Evolutionary conservation across 2,329 filamentous ascomycete species (phyloP).

Genomic region (Diaporthe sp.): DNA sequence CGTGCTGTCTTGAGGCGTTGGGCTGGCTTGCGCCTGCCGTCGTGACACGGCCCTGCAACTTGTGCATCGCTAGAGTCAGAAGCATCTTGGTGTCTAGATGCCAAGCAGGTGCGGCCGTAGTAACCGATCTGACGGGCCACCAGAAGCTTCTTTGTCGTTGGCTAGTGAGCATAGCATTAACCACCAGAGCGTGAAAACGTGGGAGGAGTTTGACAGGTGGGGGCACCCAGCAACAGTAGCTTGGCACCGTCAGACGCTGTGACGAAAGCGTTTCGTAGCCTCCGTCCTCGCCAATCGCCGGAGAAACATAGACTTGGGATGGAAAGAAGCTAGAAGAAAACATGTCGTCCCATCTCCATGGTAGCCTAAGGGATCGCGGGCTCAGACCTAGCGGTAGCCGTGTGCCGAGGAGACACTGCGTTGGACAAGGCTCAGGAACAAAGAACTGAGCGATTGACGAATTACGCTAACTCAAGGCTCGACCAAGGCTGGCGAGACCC

Average conservation of each 20-base stretch:
- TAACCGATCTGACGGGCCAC: constrained; percentile 5
- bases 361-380: background rate
- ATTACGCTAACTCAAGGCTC: background rate
- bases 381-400: background rate
- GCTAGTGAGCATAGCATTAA: constrained; percentile 5
- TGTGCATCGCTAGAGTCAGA: background rate
- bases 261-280: constrained; percentile 22
- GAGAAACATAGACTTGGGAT: constrained; percentile 18
- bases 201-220: constrained; percentile 27
- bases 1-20: background rate
- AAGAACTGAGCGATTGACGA: constrained; percentile 16
- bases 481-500: constrained; percentile 5
- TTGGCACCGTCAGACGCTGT: constrained; percentile 32
- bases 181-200: constrained; percentile 2
- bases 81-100: constrained; percentile 2
- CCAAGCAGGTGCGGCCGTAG: background rate
- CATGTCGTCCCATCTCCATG: constrained; percentile 18
- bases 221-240: background rate
- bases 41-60: background rate
- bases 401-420: background rate
- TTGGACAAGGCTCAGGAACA: constrained; percentile 3
- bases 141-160: constrained; percentile 30
- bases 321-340: constrained; percentile 30
- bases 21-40: background rate
- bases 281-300: constrained; percentile 11